Percentiles rank a stretch among this genome's conserved stretches.
These are phyloP conservation scores for Colletotrichum orchidophilum DNA, from an alignment of 2,329 filamentous ascomycete genomes.

Conservation along the genomic window DNA sequence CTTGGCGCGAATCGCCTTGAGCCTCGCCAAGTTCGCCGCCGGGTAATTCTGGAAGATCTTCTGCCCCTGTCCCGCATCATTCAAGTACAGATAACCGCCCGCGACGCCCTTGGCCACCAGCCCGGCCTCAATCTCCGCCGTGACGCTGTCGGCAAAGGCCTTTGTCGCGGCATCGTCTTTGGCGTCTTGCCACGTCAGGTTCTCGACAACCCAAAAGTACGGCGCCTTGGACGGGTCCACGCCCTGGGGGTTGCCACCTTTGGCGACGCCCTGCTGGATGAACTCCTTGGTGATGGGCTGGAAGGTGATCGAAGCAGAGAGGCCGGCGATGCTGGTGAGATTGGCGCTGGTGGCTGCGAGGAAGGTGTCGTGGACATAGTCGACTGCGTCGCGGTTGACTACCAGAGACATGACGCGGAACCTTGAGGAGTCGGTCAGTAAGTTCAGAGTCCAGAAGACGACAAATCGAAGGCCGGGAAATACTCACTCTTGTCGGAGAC, in stretches of 20 bases:
- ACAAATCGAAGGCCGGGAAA: not conserved
- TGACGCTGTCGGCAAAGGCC: constrained; percentile 9
- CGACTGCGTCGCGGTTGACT: constrained; percentile 30
- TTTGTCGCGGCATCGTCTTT: constrained; percentile 13
- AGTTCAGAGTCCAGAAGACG: no score
- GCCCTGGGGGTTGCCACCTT: constrained; percentile 34
- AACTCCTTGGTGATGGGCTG: constrained; percentile 33
- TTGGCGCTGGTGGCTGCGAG: constrained; percentile 11
- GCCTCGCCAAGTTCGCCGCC: constrained; percentile 10
- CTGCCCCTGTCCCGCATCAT: constrained; percentile 54
- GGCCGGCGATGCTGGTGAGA: constrained; percentile 12
- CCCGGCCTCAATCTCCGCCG: constrained; percentile 14
- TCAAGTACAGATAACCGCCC: constrained; percentile 48
- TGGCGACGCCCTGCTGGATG: constrained; percentile 20
- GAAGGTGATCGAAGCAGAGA: constrained; percentile 33
- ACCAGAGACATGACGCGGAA: constrained; percentile 34
- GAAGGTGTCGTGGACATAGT: constrained; percentile 28
- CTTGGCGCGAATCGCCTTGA: constrained; percentile 26
- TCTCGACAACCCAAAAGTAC: constrained; percentile 35
- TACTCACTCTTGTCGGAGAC: constrained; percentile 31
- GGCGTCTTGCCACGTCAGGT: constrained; percentile 30
- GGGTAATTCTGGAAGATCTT: constrained; percentile 33
- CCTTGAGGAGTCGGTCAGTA: constrained; percentile 8
- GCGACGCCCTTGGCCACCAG: constrained; percentile 21
- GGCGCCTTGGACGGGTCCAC: constrained; percentile 28